Conservation (phyloP, 1,139 yeast species). For the Taphrina flavorubra region DNA sequence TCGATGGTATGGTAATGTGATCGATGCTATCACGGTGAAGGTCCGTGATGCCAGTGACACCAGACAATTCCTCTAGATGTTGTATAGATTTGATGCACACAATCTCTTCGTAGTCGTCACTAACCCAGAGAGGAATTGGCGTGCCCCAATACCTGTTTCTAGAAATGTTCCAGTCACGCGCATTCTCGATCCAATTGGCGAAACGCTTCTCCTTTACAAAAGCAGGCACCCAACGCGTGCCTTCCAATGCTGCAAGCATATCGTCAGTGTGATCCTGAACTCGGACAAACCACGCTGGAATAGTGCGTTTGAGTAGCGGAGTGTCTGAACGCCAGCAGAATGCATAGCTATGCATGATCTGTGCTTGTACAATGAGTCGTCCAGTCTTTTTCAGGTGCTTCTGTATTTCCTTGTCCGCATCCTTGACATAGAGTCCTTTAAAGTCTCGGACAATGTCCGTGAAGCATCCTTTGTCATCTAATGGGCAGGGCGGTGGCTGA, state of each 20-base stretch:
- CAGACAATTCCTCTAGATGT: slow-evolving; percentile 83
- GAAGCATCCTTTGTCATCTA: slow-evolving; percentile 89
- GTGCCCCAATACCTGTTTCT: slow-evolving; percentile 99
- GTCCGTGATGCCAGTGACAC: slow-evolving; percentile 79
- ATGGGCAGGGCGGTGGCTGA: slow-evolving; percentile 84
- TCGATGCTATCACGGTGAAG: slow-evolving; percentile 94
- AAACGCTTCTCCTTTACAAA: slow-evolving; percentile 92
- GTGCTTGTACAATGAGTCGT: slow-evolving; percentile 73
- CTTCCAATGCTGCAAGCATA: slow-evolving; percentile 82
- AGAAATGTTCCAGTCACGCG: slow-evolving; percentile 98
- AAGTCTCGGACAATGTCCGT: slow-evolving; percentile 74
- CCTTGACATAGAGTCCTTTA: slow-evolving; percentile 87
- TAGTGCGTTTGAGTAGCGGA: slow-evolving; percentile 91
- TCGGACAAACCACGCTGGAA: slow-evolving; percentile 98
- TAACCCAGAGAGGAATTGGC: slow-evolving; percentile 96
- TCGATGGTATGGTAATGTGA: slow-evolving; percentile 90
- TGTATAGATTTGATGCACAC: slow-evolving; percentile 91
- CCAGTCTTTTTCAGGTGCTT: slow-evolving; percentile 81
- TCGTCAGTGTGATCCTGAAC: slow-evolving; percentile 83
- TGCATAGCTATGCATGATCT: slow-evolving; percentile 94
- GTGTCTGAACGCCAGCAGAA: slow-evolving; percentile 99
- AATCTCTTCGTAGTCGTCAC: slow-evolving; percentile 89
- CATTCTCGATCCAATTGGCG: slow-evolving; percentile 96
- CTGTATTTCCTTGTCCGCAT: slow-evolving; percentile 90
- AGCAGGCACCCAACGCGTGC: slow-evolving; percentile 93